Conservation (phyloP, 2,329 filamentous ascomycete genomes). For the Pseudogymnoascus sp. region DNA sequence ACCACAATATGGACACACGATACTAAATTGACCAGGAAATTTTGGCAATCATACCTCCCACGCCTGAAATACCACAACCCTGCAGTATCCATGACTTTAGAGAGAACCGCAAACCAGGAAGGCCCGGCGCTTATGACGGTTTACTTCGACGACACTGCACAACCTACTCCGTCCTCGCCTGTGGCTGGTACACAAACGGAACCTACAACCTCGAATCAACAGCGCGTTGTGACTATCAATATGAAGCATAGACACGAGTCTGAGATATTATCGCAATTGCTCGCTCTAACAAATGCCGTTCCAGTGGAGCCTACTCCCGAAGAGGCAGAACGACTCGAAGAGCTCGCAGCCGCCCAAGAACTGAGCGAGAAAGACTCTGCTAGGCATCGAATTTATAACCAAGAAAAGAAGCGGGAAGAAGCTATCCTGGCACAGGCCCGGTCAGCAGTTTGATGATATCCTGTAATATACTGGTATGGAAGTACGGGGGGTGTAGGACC, state of each 20-base stretch:
- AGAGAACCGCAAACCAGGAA: slow-evolving; percentile 52
- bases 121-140: slow-evolving; percentile 55
- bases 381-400: slow-evolving; percentile 42
- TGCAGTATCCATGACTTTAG: slow-evolving; percentile 70
- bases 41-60: slow-evolving; percentile 77
- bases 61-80: slow-evolving; percentile 95
- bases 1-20: neutral
- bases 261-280: slow-evolving; percentile 54
- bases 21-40: slow-evolving; percentile 53
- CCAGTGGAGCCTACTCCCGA: slow-evolving; percentile 48
- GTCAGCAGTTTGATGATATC: slow-evolving; percentile 20
- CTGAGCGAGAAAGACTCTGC: slow-evolving; percentile 47
- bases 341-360: slow-evolving; percentile 46
- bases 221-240: slow-evolving; percentile 45
- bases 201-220: slow-evolving; percentile 14
- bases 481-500: slow-evolving; percentile 6
- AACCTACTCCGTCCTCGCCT: slow-evolving; percentile 40
- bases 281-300: slow-evolving; percentile 53
- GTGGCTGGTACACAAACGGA: slow-evolving; percentile 31
- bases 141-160: slow-evolving; percentile 44
- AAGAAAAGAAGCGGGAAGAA: slow-evolving; percentile 54
- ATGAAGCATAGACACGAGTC: slow-evolving; percentile 55
- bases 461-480: neutral
- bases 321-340: slow-evolving; percentile 50
- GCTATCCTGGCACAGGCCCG: slow-evolving; percentile 48